These are phyloP conservation scores for Pseudoneurospora amorphoporcata DNA, from an alignment of 495 filamentous ascomycete species.

Conservation along the genomic window DNA sequence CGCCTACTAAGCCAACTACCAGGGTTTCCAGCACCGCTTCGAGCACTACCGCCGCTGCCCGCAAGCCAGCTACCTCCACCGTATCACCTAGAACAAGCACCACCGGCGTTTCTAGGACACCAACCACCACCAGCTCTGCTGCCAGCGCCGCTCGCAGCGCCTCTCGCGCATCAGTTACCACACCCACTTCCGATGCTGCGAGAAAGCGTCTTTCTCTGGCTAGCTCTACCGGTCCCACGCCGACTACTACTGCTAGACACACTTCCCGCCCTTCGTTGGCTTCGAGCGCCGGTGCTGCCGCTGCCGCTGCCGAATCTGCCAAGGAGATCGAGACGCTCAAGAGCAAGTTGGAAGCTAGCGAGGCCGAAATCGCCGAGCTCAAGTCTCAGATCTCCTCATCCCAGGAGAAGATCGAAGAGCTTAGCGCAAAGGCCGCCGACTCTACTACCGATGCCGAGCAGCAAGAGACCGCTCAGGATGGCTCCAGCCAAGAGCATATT, in stretches of 20 bases:
- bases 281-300: slow-evolving; percentile 21
- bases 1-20: slow-evolving; percentile 31
- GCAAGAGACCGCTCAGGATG: slow-evolving; percentile 14
- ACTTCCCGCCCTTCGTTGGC: slow-evolving; percentile 28
- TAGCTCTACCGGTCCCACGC: slow-evolving; percentile 12
- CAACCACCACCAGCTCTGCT: slow-evolving; percentile 13
- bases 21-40: slow-evolving; percentile 14
- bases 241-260: slow-evolving; percentile 19
- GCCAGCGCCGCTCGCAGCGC: slow-evolving; percentile 19
- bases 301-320: slow-evolving; percentile 24
- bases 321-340: slow-evolving; percentile 45
- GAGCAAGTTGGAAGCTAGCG: slow-evolving; percentile 33
- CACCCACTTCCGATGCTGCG: slow-evolving; percentile 28
- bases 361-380: slow-evolving; percentile 39
- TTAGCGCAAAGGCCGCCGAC: slow-evolving; percentile 26
- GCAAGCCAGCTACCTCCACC: slow-evolving; percentile 27
- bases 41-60: slow-evolving; percentile 27
- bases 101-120: slow-evolving; percentile 16
- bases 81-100: slow-evolving; percentile 16
- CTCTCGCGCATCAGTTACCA: slow-evolving; percentile 22
- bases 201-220: slow-evolving; percentile 41
- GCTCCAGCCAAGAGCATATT: slow-evolving; percentile 26
- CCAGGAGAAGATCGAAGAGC: slow-evolving; percentile 31
- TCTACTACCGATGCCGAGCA: slow-evolving; percentile 10
- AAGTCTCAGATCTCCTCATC: slow-evolving; percentile 37